Evolutionary conservation across 331 rosid genomes (phyloP), one percentile per base, ranked within the genome.

Genomic region (Acacia pycnantha): DNA sequence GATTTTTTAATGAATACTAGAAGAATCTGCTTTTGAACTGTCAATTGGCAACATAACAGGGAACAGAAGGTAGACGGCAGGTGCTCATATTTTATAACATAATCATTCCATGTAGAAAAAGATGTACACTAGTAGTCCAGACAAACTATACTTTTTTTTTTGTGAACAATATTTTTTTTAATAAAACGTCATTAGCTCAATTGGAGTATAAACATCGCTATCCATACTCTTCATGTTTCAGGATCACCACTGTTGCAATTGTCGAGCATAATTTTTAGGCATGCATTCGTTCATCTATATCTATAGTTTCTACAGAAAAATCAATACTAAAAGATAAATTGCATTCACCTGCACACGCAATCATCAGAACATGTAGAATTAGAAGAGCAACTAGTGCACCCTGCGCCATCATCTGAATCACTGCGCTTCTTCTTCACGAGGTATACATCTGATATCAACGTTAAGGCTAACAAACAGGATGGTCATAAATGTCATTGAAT

Each of bases 401-500:
- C 99, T 82, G 85, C 79, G 54, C 85, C 99, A 80, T 89, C 97
- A 86, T 84, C 91, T 43, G 31, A 90, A 78, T 72, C 79, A 90
- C 92, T 90, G 40, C 93, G 98, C 92, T 95, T 95, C 83, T 87
- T 92, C 92, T 95, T 95, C 74, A 95, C 92, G 51, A 95, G 86
- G 84, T 93, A 93, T 71, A 88, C 59, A 82, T 95, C 99, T 95
- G 78, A 77, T 43, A 77, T 72, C 80, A 79, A 83, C 19, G 19
- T 89, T 85, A 79, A 90, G 99, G 91, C 68, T 59, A 70, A 79
- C 83, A 70, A 70, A 78, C 77, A 70, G 27, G 47, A 68, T 74
- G 72, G 75, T 67, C 73, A 66, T 53, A n/a, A 37, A 72, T 54
- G 67, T 27, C 44, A 64, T 41, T 21, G 31, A 67, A 80, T 47